Conservation (phyloP, 495 filamentous ascomycete genomes). For the Penicillium steckii region DNA sequence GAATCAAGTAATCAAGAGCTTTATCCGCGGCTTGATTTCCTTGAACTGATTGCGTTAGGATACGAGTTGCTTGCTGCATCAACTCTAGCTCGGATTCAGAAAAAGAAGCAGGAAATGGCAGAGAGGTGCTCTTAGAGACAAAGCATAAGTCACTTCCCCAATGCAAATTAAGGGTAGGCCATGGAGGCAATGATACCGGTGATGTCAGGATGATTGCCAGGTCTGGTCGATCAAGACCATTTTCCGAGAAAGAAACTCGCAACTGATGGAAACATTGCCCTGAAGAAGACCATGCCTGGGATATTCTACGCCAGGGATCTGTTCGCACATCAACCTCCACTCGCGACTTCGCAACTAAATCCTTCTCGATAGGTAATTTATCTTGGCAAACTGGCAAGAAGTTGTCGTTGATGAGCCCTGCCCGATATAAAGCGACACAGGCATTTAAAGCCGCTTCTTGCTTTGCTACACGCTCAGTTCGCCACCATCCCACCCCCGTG, state of each 20-base stretch:
- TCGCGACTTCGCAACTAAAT: too few species aligned
- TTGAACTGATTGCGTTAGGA: neutral
- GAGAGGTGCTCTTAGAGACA: neutral
- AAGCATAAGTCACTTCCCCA: neutral
- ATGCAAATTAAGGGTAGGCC: neutral
- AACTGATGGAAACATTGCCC: neutral
- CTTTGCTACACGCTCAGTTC: neutral
- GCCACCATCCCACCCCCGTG: neutral
- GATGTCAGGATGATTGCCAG: neutral
- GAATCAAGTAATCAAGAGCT: neutral
- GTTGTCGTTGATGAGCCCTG: neutral
- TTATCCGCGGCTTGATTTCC: neutral
- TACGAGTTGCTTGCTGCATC: neutral
- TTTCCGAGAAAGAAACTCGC: neutral
- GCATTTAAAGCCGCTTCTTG: neutral
- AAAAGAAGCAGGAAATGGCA: neutral
- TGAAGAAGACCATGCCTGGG: neutral
- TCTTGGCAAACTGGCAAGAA: neutral
- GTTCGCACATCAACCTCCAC: neutral
- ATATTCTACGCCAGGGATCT: neutral
- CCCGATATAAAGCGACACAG: neutral
- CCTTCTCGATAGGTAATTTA: too few species aligned
- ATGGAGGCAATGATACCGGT: neutral
- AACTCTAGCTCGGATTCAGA: neutral
- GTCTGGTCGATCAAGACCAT: neutral